Evolutionary conservation across 768 basidiomycete species (phyloP).

Genomic region (Nevesoporus exiguus): DNA sequence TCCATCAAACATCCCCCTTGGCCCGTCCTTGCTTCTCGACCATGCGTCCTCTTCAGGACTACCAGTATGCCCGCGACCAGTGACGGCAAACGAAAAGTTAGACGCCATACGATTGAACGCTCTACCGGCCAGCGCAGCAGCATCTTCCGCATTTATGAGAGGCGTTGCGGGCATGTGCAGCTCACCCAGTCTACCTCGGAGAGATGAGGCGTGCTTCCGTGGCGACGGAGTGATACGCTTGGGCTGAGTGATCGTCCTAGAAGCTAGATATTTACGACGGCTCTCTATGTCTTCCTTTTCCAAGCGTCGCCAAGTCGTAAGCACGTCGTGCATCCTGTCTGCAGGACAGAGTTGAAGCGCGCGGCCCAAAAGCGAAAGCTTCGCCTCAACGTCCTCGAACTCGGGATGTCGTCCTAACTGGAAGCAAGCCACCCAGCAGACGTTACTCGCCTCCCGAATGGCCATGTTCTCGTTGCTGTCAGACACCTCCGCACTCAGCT

Average conservation of each 20-base stretch:
- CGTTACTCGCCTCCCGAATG: constrained; percentile 63
- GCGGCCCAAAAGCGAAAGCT: constrained; percentile 69
- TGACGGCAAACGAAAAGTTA: constrained; percentile 67
- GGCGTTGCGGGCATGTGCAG: constrained; percentile 69
- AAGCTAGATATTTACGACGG: constrained; percentile 43
- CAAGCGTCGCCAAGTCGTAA: constrained; percentile 70
- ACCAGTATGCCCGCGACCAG: constrained; percentile 34
- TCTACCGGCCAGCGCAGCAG: constrained; percentile 72
- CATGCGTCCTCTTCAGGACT: constrained; percentile 18
- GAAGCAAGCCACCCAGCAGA: constrained; percentile 89
- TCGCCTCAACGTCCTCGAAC: constrained; percentile 63
- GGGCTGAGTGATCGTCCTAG: constrained; percentile 18
- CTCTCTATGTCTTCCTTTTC: constrained; percentile 61
- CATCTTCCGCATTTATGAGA: constrained; percentile 68
- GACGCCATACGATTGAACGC: constrained; percentile 78
- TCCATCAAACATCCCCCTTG: constrained; percentile 41
- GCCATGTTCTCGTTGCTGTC: constrained; percentile 35
- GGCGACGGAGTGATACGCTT: constrained; percentile 20
- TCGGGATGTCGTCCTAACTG: constrained; percentile 83
- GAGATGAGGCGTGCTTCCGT: constrained; percentile 45
- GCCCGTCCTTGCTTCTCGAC: constrained; percentile 39
- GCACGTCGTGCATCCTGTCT: constrained; percentile 73
- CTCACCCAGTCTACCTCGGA: constrained; percentile 59
- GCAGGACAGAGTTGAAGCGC: constrained; percentile 86
- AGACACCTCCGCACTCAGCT: constrained; percentile 39